These are phyloP conservation scores for Paramecium bursaria DNA, from an alignment of 73 alveolate genomes.

Conservation along the genomic window DNA sequence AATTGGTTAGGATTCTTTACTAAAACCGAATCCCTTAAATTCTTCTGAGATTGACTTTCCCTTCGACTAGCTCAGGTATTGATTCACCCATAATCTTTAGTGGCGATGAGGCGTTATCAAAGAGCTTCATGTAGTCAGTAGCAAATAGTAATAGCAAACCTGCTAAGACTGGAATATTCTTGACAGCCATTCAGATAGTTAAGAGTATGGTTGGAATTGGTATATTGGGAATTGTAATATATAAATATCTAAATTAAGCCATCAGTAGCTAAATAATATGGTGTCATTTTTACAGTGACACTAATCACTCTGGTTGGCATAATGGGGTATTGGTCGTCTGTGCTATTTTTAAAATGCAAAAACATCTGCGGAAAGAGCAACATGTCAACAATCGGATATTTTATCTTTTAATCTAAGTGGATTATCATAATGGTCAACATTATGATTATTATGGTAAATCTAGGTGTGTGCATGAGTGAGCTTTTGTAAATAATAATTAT, in stretches of 20 bases:
- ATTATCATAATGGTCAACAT: constrained; percentile 14
- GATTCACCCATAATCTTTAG: no score
- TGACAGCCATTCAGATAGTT: not conserved
- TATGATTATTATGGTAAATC: constrained; percentile 16
- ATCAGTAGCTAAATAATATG: not conserved
- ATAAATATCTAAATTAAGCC: not conserved
- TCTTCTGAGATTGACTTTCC: no score
- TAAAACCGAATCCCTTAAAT: no score
- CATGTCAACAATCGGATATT: constrained; percentile 45
- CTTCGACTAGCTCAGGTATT: no score
- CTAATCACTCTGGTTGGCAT: not conserved
- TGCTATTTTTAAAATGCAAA: constrained; percentile 9
- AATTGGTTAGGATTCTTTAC: no score
- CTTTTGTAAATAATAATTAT: not conserved
- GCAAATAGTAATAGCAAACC: not conserved
- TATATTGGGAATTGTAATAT: constrained; percentile 27
- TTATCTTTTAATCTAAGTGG: constrained; percentile 18
- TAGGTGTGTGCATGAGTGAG: constrained; percentile 38
- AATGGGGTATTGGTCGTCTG: not conserved
- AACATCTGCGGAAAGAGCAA: constrained; percentile 42
- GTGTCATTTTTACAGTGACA: not conserved
- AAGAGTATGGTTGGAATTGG: constrained; percentile 63
- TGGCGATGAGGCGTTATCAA: constrained; percentile 54
- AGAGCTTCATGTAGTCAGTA: constrained; percentile 34
- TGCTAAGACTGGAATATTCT: not conserved